Conservation (phyloP, 176 grass and related monocot genomes). For the Oryza rufipogon region DNA sequence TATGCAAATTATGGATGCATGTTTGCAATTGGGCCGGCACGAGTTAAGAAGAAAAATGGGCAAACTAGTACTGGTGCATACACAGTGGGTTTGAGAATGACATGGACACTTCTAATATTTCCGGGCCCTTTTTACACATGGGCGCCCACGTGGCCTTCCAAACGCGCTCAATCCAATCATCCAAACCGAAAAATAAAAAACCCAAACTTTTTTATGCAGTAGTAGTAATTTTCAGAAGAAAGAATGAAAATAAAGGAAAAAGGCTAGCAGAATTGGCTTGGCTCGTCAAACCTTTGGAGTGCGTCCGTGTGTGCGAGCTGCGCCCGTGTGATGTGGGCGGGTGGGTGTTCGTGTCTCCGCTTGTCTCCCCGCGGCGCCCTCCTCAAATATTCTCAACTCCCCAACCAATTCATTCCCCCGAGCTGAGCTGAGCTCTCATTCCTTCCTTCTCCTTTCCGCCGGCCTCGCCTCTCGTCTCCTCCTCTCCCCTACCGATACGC, state of each 20-base stretch:
- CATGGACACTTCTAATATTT: slow-evolving; percentile 11
- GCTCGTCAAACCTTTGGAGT: not conserved
- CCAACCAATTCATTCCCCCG: slow-evolving; percentile 60
- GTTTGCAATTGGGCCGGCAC: not conserved
- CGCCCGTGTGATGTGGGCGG: slow-evolving; percentile 36
- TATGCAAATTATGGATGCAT: not conserved
- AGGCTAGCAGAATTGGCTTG: not conserved
- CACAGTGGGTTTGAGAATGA: not conserved
- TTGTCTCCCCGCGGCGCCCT: not conserved
- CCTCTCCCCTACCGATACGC: not conserved
- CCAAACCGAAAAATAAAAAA: slow-evolving; percentile 4
- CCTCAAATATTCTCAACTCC: slow-evolving; percentile 67
- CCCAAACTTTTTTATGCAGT: slow-evolving; percentile 11
- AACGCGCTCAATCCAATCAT: slow-evolving; percentile 36
- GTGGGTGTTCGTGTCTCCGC: slow-evolving; percentile 39
- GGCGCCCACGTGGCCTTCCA: slow-evolving; percentile 43
- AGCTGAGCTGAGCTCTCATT: slow-evolving; percentile 33
- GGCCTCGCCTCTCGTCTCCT: not conserved
- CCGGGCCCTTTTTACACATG: slow-evolving; percentile 11
- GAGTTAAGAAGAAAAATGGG: not conserved
- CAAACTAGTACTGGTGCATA: not conserved
- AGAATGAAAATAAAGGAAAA: not conserved
- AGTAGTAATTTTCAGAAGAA: not conserved
- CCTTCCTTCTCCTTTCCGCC: slow-evolving; percentile 44
- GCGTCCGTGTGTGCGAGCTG: not conserved